A percentile compares a stretch with the other conserved stretches of the same genome.
Conservation (phyloP, 208 protist species). For the Wallacemonas sp. region DNA sequence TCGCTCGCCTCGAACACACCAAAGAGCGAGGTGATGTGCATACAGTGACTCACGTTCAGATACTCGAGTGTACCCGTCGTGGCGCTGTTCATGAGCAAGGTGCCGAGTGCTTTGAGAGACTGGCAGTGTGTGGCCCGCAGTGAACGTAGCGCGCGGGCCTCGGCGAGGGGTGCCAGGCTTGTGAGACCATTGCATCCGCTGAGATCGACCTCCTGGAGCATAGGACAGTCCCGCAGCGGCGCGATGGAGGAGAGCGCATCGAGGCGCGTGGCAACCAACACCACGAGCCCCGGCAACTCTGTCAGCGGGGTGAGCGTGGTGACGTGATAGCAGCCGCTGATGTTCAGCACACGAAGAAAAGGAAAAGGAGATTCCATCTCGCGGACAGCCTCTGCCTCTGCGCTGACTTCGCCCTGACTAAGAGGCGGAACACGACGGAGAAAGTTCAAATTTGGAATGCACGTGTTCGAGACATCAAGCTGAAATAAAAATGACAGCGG, state of each 20-base stretch:
- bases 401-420: neutral
- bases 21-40: constrained; percentile 6
- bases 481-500: constrained; percentile 1
- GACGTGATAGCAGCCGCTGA: neutral
- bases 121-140: neutral
- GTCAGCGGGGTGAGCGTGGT: neutral
- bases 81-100: neutral
- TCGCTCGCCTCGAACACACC: neutral
- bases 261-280: neutral
- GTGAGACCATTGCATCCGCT: neutral
- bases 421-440: neutral
- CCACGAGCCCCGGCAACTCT: constrained; percentile 6
- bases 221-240: neutral
- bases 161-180: neutral
- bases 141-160: neutral
- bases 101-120: neutral
- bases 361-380: constrained; percentile 7
- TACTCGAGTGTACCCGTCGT: constrained; percentile 6
- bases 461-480: constrained; percentile 2
- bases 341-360: constrained; percentile 10
- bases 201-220: constrained; percentile 3
- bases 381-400: neutral
- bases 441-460: neutral
- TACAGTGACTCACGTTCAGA: constrained; percentile 1
- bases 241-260: neutral